Conservation (phyloP, 495 filamentous ascomycete species). For the Podospora fimiseda region DNA sequence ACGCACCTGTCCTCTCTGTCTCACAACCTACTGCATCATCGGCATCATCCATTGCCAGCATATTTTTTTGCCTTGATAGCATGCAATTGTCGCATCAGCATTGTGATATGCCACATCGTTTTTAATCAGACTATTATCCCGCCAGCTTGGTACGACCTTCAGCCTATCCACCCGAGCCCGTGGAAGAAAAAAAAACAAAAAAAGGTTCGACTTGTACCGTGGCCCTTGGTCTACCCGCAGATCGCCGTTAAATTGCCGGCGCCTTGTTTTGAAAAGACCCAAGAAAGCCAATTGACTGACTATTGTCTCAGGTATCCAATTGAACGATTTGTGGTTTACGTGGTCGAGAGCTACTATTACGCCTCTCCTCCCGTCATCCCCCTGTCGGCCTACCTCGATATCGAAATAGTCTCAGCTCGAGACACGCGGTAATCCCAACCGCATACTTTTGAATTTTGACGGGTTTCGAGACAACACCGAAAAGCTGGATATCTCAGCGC, state of each 20-base stretch:
- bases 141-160: neutral
- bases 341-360: neutral
- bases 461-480: constrained; percentile 54
- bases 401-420: constrained; percentile 2
- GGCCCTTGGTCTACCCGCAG: constrained; percentile 2
- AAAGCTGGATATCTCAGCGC: constrained; percentile 98
- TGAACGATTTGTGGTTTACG: neutral
- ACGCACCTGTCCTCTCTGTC: too few relatives aligned
- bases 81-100: neutral
- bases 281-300: constrained; percentile 6
- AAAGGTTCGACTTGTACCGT: constrained; percentile 7
- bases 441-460: neutral
- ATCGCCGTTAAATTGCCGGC: neutral
- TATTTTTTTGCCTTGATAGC: neutral
- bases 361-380: constrained; percentile 1
- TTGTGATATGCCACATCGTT: constrained; percentile 3
- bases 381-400: constrained; percentile 1
- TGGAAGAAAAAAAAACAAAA: neutral
- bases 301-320: constrained; percentile 6
- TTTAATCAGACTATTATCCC: neutral
- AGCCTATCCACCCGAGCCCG: neutral
- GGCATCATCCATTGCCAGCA: neutral
- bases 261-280: neutral
- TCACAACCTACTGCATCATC: neutral
- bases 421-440: constrained; percentile 7